A percentile compares a stretch with the other conserved stretches of the same genome.
Evolutionary conservation across 768 basidiomycete species (phyloP).

Genomic region (Mrakia gelida): DNA sequence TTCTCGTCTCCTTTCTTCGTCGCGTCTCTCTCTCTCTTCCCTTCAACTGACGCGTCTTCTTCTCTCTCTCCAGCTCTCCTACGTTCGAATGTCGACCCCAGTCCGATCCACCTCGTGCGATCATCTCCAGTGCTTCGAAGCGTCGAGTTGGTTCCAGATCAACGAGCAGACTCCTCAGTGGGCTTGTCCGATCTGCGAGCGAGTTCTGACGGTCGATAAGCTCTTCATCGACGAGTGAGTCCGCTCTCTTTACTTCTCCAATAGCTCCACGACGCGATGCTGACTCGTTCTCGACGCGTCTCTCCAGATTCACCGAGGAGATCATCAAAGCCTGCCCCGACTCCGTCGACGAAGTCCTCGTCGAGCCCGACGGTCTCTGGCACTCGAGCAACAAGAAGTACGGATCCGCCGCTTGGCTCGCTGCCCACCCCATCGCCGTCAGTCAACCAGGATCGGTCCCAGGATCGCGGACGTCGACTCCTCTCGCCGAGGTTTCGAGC

Average conservation of each 20-base stretch:
- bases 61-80: constrained; percentile 60
- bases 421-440: not conserved
- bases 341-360: constrained; percentile 80
- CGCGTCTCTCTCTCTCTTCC: not conserved
- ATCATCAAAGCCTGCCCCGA: constrained; percentile 76
- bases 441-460: not conserved
- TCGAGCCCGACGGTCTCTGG: constrained; percentile 95
- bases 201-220: constrained; percentile 67
- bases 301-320: constrained; percentile 71
- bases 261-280: not conserved
- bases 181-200: constrained; percentile 90
- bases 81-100: constrained; percentile 74
- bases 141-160: constrained; percentile 83
- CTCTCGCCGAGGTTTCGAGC: not conserved
- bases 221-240: constrained; percentile 86
- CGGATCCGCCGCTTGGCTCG: constrained; percentile 67
- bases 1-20: constrained; percentile 18
- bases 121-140: constrained; percentile 94
- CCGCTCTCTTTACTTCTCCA: not conserved
- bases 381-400: constrained; percentile 84
- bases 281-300: constrained; percentile 21
- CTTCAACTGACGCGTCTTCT: not conserved
- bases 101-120: constrained; percentile 82
- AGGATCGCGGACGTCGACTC: constrained; percentile 17
- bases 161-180: constrained; percentile 97